A percentile compares a stretch with the other conserved stretches of the same genome.
Evolutionary conservation across 2,329 filamentous ascomycete genomes (phyloP).

Genomic region (Huntiella omanensis): DNA sequence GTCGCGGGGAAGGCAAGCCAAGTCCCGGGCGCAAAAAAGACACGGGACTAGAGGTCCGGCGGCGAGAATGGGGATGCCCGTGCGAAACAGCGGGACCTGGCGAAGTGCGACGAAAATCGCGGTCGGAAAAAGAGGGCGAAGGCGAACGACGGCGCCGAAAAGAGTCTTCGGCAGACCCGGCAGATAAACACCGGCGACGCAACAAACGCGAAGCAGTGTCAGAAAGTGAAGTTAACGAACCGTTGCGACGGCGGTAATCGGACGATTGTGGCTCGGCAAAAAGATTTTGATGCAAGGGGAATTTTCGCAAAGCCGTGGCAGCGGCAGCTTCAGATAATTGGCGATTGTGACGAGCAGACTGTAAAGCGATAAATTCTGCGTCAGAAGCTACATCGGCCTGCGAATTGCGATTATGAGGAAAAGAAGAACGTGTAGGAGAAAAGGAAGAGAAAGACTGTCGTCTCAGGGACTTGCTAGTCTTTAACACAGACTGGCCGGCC

Average conservation of each 20-base stretch:
- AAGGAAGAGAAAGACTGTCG: slow-evolving; percentile 15
- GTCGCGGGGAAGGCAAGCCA: background rate
- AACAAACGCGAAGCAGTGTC: slow-evolving; percentile 14
- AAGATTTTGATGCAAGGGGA: slow-evolving; percentile 58
- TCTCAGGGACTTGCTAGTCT: slow-evolving; percentile 15
- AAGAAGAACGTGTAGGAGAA: slow-evolving; percentile 28
- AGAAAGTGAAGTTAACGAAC: slow-evolving; percentile 50
- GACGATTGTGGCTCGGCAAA: slow-evolving; percentile 74
- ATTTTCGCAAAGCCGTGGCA: slow-evolving; percentile 62
- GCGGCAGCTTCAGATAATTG: slow-evolving; percentile 68
- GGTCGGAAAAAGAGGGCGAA: too few relatives aligned
- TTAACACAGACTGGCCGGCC: slow-evolving; percentile 31
- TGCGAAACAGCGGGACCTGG: too few relatives aligned
- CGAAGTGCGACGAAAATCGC: too few relatives aligned
- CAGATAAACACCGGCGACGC: background rate
- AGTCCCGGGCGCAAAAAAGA: background rate
- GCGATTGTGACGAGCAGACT: slow-evolving; percentile 30
- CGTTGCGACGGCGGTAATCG: slow-evolving; percentile 46
- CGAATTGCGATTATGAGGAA: slow-evolving; percentile 18
- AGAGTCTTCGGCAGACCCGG: background rate
- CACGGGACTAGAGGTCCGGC: slow-evolving; percentile 4
- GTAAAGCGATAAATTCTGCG: too few relatives aligned
- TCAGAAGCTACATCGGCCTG: too few relatives aligned
- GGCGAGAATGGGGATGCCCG: slow-evolving; percentile 15
- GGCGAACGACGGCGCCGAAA: slow-evolving; percentile 15